Evolutionary conservation across 495 filamentous ascomycete species (phyloP).

Genomic region (Hyaloscypha variabilis): DNA sequence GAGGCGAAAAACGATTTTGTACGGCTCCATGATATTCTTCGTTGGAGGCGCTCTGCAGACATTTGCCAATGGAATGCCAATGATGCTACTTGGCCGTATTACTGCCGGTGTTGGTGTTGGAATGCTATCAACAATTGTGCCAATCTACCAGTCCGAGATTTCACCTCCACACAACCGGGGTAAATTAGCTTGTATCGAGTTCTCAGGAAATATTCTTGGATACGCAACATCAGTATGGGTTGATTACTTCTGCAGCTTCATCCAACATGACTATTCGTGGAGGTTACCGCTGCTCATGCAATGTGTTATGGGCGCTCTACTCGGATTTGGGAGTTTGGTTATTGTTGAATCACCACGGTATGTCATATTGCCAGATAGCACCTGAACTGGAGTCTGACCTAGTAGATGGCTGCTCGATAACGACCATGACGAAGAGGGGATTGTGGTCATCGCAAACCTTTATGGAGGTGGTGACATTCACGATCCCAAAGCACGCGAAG

Average conservation of each 20-base stretch:
- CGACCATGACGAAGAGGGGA: slow-evolving; percentile 97
- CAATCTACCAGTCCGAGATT: slow-evolving; percentile 98
- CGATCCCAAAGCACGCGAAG: slow-evolving; percentile 84
- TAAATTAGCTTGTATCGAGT: slow-evolving; percentile 96
- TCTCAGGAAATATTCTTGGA: slow-evolving; percentile 93
- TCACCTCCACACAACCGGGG: slow-evolving; percentile 95
- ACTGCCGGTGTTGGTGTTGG: slow-evolving; percentile 94
- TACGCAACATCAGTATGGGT: slow-evolving; percentile 98
- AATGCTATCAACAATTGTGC: slow-evolving; percentile 93
- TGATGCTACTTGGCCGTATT: slow-evolving; percentile 92
- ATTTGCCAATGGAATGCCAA: slow-evolving; percentile 76
- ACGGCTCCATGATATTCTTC: slow-evolving; percentile 91
- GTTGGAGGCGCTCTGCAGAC: slow-evolving; percentile 86
- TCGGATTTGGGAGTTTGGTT: slow-evolving; percentile 82
- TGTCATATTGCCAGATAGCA: neutral
- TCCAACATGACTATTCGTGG: slow-evolving; percentile 85
- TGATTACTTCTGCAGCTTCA: slow-evolving; percentile 95
- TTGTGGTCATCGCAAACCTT: slow-evolving; percentile 95
- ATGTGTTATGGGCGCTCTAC: slow-evolving; percentile 86
- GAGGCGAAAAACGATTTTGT: slow-evolving; percentile 87
- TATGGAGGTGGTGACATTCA: slow-evolving; percentile 96
- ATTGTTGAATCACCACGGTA: slow-evolving; percentile 97
- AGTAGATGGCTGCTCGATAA: slow-evolving; percentile 93
- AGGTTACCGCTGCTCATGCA: slow-evolving; percentile 90
- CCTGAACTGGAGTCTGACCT: slow-evolving; percentile 18